A percentile compares a stretch with the other conserved stretches of the same genome.
Conservation (phyloP, 2,329 filamentous ascomycete genomes). For the Chaetomiaceae sp. region DNA sequence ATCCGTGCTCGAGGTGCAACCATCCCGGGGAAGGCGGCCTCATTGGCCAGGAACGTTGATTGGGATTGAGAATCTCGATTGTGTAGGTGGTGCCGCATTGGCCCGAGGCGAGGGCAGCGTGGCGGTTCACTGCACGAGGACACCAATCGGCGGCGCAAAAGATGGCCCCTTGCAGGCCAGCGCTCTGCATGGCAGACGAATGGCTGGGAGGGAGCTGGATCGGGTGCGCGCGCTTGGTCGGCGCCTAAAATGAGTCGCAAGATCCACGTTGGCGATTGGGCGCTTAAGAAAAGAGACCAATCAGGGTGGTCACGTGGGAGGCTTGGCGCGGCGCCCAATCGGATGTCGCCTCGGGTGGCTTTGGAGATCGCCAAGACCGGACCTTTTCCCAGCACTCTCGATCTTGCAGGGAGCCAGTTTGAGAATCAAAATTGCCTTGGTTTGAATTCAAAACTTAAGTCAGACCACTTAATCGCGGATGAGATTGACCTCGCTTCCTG, state of each 20-base stretch:
- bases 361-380: background rate
- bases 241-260: conserved; percentile 22
- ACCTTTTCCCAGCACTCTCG: too few relatives aligned
- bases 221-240: conserved; percentile 23
- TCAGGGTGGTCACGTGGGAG: conserved; percentile 10
- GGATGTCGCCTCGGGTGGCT: background rate
- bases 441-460: too few relatives aligned
- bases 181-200: background rate
- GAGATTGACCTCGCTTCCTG: background rate
- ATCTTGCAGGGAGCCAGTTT: too few relatives aligned
- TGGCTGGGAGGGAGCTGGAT: background rate
- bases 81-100: background rate
- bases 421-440: too few relatives aligned
- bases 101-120: background rate
- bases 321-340: background rate
- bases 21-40: background rate
- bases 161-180: conserved; percentile 15
- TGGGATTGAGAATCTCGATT: background rate
- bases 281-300: background rate
- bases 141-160: conserved; percentile 7
- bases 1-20: background rate
- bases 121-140: conserved; percentile 16
- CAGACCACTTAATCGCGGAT: background rate
- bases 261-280: background rate
- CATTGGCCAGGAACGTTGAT: conserved; percentile 13